These are phyloP conservation scores for Termitomyces sp. DNA, from an alignment of 768 basidiomycete genomes.

Conservation along the genomic window DNA sequence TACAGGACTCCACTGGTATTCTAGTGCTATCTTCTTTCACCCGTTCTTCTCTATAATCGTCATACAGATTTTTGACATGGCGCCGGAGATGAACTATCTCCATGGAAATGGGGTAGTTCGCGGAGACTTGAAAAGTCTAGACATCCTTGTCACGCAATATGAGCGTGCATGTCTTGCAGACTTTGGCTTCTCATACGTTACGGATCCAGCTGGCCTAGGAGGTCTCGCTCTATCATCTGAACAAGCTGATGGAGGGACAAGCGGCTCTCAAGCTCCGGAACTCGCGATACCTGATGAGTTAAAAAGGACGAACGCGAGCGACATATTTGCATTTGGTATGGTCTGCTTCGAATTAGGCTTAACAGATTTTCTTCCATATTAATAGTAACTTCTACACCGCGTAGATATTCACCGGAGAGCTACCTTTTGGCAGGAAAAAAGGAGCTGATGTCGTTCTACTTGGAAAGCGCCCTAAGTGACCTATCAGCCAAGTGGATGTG, in stretches of 20 bases:
- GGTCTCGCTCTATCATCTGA: conserved; percentile 10
- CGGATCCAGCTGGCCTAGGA: conserved; percentile 9
- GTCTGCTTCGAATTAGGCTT: background rate
- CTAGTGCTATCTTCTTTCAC: no score
- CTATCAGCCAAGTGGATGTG: background rate
- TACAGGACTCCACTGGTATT: conserved; percentile 1
- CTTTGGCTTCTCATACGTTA: conserved; percentile 34
- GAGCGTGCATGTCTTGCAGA: conserved; percentile 39
- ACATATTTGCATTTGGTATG: conserved; percentile 3
- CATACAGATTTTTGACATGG: conserved; percentile 22
- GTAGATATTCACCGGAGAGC: background rate
- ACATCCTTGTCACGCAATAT: background rate
- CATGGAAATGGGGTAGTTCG: conserved; percentile 30
- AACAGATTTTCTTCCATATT: background rate
- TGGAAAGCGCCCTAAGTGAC: background rate
- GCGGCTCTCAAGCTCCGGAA: conserved; percentile 29
- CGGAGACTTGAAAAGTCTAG: conserved; percentile 39
- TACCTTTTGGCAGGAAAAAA: background rate
- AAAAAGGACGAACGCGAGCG: background rate
- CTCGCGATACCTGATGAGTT: conserved; percentile 16
- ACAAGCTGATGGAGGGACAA: conserved; percentile 16
- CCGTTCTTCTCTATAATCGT: background rate
- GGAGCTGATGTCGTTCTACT: background rate
- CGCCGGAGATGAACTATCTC: conserved; percentile 25
- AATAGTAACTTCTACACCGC: background rate